Evolutionary conservation across 2,329 filamentous ascomycete species (phyloP).

Genomic region (Rasamsonia emersonii): DNA sequence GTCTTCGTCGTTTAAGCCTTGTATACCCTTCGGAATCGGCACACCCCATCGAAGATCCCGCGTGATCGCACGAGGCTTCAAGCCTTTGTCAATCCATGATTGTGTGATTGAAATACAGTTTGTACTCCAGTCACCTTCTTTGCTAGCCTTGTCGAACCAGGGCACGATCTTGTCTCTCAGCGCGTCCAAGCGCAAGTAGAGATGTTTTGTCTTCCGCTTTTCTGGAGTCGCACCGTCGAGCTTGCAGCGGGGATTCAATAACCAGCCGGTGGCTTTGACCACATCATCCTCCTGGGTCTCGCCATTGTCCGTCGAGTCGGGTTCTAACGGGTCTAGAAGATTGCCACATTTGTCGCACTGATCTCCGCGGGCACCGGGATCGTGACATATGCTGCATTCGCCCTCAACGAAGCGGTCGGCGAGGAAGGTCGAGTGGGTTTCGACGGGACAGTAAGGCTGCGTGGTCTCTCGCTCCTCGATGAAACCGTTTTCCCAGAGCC

Average conservation of each 20-base stretch:
- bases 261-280: slow-evolving; percentile 15
- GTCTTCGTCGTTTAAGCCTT: slow-evolving; percentile 35
- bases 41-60: slow-evolving; percentile 88
- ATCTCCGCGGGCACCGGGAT: slow-evolving; percentile 62
- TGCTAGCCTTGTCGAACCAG: slow-evolving; percentile 67
- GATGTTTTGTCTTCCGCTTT: slow-evolving; percentile 74
- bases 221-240: slow-evolving; percentile 76
- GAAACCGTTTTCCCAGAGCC: slow-evolving; percentile 81
- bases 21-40: slow-evolving; percentile 36
- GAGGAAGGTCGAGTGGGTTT: slow-evolving; percentile 55
- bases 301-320: slow-evolving; percentile 7
- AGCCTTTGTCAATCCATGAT: slow-evolving; percentile 57
- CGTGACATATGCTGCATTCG: slow-evolving; percentile 44
- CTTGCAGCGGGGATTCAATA: slow-evolving; percentile 85
- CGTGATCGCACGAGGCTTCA: slow-evolving; percentile 82
- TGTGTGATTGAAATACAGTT: slow-evolving; percentile 38
- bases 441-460: slow-evolving; percentile 73
- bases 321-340: slow-evolving; percentile 62
- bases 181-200: slow-evolving; percentile 80
- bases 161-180: slow-evolving; percentile 66
- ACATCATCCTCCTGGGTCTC: slow-evolving; percentile 8
- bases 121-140: slow-evolving; percentile 51
- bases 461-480: slow-evolving; percentile 78
- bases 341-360: slow-evolving; percentile 69
- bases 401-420: slow-evolving; percentile 62